Evolutionary conservation across 2,329 filamentous ascomycete genomes (phyloP).

Genomic region (Graphiopsis chlorocephala): DNA sequence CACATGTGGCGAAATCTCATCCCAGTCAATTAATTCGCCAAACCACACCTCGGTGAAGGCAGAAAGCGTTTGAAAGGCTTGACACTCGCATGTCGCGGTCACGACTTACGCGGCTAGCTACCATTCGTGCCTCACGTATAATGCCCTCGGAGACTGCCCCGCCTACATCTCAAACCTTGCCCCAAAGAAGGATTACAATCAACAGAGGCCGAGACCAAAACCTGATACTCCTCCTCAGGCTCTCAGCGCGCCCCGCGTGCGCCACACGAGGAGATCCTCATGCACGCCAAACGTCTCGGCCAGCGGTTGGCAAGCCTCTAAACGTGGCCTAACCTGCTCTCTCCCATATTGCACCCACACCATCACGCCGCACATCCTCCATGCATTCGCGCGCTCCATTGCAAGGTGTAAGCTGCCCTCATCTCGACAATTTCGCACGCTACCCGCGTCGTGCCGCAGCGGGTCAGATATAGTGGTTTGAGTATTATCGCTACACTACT

Average conservation of each 20-base stretch:
- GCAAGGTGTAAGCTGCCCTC: neutral
- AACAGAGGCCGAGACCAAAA: neutral
- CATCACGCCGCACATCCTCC: neutral
- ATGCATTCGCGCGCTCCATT: neutral
- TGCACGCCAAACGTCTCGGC: conserved; percentile 11
- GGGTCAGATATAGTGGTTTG: neutral
- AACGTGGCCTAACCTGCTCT: conserved; percentile 2
- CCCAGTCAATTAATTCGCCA: neutral
- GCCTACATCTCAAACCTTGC: neutral
- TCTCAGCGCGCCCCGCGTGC: conserved; percentile 1
- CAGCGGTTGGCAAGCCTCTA: conserved; percentile 13
- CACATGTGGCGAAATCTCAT: conserved; percentile 2
- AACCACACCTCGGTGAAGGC: neutral
- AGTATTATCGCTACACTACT: conserved; percentile 4
- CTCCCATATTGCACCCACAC: neutral
- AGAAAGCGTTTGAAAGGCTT: neutral
- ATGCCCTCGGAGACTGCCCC: neutral
- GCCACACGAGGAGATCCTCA: conserved; percentile 8
- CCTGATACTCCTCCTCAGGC: neutral
- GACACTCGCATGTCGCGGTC: neutral
- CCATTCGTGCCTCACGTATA: neutral
- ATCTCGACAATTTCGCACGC: neutral
- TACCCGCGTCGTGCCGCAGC: conserved; percentile 12
- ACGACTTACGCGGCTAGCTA: neutral
- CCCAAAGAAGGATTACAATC: neutral